These are phyloP conservation scores for Mucor mucedo DNA, from an alignment of 371 early-diverging fungal species.

Conservation along the genomic window DNA sequence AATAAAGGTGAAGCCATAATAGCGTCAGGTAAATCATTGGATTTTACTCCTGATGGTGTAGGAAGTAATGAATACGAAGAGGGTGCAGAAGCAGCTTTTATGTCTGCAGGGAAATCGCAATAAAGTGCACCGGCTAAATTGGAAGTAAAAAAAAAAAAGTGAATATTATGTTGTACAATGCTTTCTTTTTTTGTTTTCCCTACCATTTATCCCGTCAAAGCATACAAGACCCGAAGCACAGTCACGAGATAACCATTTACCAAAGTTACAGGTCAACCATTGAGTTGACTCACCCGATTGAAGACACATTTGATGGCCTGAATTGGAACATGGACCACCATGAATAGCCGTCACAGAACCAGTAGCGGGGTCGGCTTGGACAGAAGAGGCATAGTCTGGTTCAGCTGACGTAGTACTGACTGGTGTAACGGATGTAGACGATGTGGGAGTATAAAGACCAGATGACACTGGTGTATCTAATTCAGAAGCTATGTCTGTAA, in stretches of 20 bases:
- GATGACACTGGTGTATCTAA: too few relatives aligned
- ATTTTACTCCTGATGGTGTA: not conserved
- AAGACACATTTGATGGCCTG: slow-evolving; percentile 36
- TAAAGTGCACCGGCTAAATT: not conserved
- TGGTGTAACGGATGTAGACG: slow-evolving; percentile 4
- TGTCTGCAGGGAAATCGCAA: not conserved
- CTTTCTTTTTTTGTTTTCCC: not conserved
- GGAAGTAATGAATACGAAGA: not conserved
- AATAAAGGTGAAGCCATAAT: not conserved
- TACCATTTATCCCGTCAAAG: slow-evolving; percentile 19
- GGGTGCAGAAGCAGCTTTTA: not conserved
- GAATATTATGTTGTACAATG: too few relatives aligned
- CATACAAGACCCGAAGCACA: slow-evolving; percentile 37
- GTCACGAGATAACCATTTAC: slow-evolving; percentile 36
- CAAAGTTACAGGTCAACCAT: slow-evolving; percentile 41
- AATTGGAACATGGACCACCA: slow-evolving; percentile 8
- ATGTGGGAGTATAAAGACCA: too few relatives aligned
- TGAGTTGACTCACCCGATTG: slow-evolving; percentile 23
- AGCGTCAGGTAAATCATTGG: not conserved
- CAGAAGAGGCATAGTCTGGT: too few relatives aligned
- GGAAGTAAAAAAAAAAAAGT: not conserved
- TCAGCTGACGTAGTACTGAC: too few relatives aligned
- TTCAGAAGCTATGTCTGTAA: too few relatives aligned
- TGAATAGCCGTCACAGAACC: not conserved
- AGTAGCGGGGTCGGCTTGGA: not conserved